Percentiles rank a stretch among this genome's conserved stretches.
These are phyloP conservation scores for Poronia punctata DNA, from an alignment of 495 filamentous ascomycete species.

Conservation along the genomic window DNA sequence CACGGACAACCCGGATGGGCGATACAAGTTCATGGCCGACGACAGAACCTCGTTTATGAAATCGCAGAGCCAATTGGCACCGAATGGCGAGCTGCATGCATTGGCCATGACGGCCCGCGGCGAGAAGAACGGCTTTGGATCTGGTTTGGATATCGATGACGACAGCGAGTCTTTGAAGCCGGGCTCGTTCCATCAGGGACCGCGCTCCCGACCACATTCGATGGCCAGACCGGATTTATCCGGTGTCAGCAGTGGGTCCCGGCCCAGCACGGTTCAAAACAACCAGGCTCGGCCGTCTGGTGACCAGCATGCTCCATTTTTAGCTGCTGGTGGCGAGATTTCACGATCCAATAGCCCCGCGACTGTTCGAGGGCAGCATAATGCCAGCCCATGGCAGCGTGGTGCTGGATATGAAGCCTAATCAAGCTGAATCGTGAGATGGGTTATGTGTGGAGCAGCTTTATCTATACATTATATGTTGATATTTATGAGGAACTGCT, in stretches of 20 bases:
- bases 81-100: constrained; percentile 78
- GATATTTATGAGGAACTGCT: too few relatives aligned
- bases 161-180: constrained; percentile 60
- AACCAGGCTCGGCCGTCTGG: constrained; percentile 3
- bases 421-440: background rate
- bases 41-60: constrained; percentile 98
- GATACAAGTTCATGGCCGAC: constrained; percentile 95
- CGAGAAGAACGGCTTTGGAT: constrained; percentile 64
- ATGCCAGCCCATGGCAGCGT: constrained; percentile 44
- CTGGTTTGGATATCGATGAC: constrained; percentile 60
- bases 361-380: constrained; percentile 5
- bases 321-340: constrained; percentile 32
- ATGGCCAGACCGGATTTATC: constrained; percentile 23
- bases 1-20: constrained; percentile 90
- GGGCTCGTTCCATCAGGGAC: constrained; percentile 26
- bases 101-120: constrained; percentile 86
- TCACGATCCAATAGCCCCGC: constrained; percentile 1
- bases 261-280: constrained; percentile 1
- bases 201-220: constrained; percentile 17
- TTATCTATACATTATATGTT: too few relatives aligned
- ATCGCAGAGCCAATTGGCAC: constrained; percentile 74
- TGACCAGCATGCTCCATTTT: constrained; percentile 4
- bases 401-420: constrained; percentile 46
- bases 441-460: too few relatives aligned
- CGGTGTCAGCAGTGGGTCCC: too few relatives aligned